Base-by-base conservation (phyloP, 495 filamentous ascomycete genomes). In the Aspergillus hancockii region DNA sequence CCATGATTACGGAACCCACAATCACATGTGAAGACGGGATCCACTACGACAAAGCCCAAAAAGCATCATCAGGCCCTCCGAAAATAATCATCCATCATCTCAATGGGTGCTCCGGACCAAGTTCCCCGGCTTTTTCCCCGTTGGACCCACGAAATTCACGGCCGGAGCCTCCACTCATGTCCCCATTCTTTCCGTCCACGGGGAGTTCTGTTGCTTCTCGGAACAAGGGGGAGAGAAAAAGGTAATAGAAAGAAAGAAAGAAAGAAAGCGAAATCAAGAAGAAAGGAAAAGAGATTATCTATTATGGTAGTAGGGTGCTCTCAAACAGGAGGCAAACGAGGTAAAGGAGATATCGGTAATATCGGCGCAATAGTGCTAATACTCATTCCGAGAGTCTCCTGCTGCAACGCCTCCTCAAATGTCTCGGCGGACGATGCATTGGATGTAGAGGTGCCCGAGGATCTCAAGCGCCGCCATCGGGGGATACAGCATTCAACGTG, bases 21-120 rank as follows among this genome's bases (percentile, higher is more conserved):
- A 47, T 55, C 53, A 55, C 53, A 55, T 55, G 53, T 31, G n/a
- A 55, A 25, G 1, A 18, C 22, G 49, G 49, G 49, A 52, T 31
- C 49, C 49, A 31, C 49, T 14, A 10, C 12, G n/a, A n/a, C 34
- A 4, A 36, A 2, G 2, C 34, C 8, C 8, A 36, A 36, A 36
- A 14, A 5, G 13, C 34, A 36, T 36, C 34, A 36, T 36, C 34
- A 9, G 8, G 34, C 8, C 2, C 9, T 14, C 34, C 34, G 13
- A 36, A 5, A 10, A 36, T 36, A 36, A 36, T 36, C 34, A 36
- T 28, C 8, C 9, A 7, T 45, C 41, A n/a, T 18, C 4, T 45
- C 18, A 21, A 45, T 45, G 8, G n/a, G 19, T 9, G 6, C 41
- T 45, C 14, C 41, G 16, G 41, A 18, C 2, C 41, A 18, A 9